Base-by-base conservation (phyloP, 2,329 filamentous ascomycete genomes). In the Paraphoma sp. region DNA sequence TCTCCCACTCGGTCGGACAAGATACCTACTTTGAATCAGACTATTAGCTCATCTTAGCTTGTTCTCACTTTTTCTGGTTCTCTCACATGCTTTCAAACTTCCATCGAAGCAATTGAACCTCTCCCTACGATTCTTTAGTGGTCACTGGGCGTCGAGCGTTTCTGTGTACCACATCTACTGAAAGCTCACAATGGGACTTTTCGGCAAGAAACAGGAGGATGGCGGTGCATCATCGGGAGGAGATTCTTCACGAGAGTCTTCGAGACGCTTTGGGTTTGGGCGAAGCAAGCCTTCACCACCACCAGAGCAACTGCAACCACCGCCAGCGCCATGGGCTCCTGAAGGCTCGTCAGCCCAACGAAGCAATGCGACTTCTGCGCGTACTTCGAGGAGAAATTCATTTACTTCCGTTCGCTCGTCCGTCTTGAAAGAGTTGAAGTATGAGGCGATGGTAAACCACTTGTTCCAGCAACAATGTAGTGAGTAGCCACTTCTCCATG, bases 371-470 rank as follows among this genome's bases (percentile, higher is more conserved):
- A 65, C 60, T 16, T 61, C 60, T 23, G 54, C 56, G 8, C 44
- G 48, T 45, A 62, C 57, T 10, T 67, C 66, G 42, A 57, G 61
- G 47, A 59, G 64, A 41, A 65, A 62, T 42, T 70, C 67, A 10
- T 54, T 63, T 40, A 56, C 55, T 40, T 53, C 64, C 18, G 40
- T 52, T 46, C 56, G 56, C 28, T 62, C 59, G 4, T 45, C 53
- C 3, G 53, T 65, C 10, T 61, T 67, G 57, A 88, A 91, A 57
- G 89, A 91, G 60, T 89, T 92, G 76, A 91, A 89, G 76, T 88
- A 92, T 69, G 90, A 93, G 75, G 88, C 93, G 58, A 93, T 93
- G 89, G 89, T 91, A 57, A 92, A 91, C 77, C 92, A 91, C 73
- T 81, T 93, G 28, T 92, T 92, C 76, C 90, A 93, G 74, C 89